These are phyloP conservation scores for Euphorbia neoarborescens DNA, from an alignment of 441 rosid species.

Conservation along the genomic window DNA sequence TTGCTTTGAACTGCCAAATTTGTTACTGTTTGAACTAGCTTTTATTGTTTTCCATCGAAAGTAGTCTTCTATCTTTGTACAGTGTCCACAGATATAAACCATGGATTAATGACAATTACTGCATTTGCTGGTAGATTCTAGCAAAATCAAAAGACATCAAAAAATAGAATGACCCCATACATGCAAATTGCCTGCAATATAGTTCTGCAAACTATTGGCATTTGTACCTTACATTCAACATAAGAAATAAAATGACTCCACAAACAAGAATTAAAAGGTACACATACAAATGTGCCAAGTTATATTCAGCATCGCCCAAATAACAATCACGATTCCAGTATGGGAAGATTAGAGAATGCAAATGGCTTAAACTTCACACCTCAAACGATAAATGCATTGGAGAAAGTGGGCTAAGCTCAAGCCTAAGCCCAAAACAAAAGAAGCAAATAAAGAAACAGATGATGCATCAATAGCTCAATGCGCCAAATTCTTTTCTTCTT, in stretches of 20 bases:
- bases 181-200: background rate
- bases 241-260: background rate
- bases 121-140: slow-evolving; percentile 72
- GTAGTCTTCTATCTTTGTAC: slow-evolving; percentile 67
- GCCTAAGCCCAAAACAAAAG: too few species aligned
- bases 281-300: background rate
- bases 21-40: slow-evolving; percentile 54
- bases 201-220: background rate
- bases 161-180: background rate
- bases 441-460: too few species aligned
- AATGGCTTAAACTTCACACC: background rate
- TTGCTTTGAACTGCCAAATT: slow-evolving; percentile 74
- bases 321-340: background rate
- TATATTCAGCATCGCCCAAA: background rate
- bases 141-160: slow-evolving; percentile 16
- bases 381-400: background rate
- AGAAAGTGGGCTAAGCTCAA: too few species aligned
- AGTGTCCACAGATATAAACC: slow-evolving; percentile 79
- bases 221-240: background rate
- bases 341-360: background rate
- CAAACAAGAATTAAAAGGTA: background rate
- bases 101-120: slow-evolving; percentile 67
- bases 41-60: slow-evolving; percentile 59
- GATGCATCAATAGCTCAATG: too few species aligned
- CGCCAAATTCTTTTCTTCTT: too few species aligned